These are phyloP conservation scores for Tausonia pullulans DNA, from an alignment of 1,284 basidiomycete genomes.

Conservation along the genomic window DNA sequence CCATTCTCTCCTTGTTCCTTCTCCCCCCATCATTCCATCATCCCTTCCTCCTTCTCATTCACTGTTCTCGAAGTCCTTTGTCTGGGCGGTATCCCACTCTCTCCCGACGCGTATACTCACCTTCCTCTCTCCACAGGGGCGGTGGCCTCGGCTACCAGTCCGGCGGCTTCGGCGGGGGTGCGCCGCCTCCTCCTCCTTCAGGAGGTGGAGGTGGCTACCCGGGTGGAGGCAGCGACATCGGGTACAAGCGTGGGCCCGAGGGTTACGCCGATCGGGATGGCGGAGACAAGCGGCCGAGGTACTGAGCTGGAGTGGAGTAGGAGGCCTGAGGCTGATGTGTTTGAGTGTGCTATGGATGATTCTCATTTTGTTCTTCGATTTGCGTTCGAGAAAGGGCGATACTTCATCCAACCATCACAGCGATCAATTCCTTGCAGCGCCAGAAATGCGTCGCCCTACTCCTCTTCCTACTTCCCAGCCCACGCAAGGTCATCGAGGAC, in stretches of 20 bases:
- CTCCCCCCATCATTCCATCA: not conserved
- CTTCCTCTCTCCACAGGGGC: not conserved
- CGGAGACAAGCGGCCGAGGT: slow-evolving; percentile 70
- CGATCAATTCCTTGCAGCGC: too few species aligned
- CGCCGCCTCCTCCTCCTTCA: slow-evolving; percentile 23
- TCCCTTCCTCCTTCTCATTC: not conserved
- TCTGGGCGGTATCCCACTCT: too few species aligned
- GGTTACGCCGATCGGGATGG: slow-evolving; percentile 35
- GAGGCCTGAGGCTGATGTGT: too few species aligned
- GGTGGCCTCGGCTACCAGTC: slow-evolving; percentile 21
- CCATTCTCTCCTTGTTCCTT: not conserved
- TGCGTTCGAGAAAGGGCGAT: too few species aligned
- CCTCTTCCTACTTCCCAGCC: too few species aligned
- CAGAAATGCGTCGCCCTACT: too few species aligned
- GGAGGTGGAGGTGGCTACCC: slow-evolving; percentile 23
- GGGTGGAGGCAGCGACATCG: slow-evolving; percentile 16
- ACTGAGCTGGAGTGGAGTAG: slow-evolving; percentile 33
- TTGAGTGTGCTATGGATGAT: too few species aligned
- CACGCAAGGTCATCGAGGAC: too few species aligned
- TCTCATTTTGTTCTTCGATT: too few species aligned
- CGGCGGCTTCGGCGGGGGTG: slow-evolving; percentile 26
- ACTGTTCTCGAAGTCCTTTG: not conserved
- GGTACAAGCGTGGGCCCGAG: slow-evolving; percentile 31
- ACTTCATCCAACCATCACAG: too few species aligned
- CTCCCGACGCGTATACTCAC: not conserved